These are phyloP conservation scores for Colletotrichum paranaense DNA, from an alignment of 2,329 filamentous ascomycete species.

Conservation along the genomic window DNA sequence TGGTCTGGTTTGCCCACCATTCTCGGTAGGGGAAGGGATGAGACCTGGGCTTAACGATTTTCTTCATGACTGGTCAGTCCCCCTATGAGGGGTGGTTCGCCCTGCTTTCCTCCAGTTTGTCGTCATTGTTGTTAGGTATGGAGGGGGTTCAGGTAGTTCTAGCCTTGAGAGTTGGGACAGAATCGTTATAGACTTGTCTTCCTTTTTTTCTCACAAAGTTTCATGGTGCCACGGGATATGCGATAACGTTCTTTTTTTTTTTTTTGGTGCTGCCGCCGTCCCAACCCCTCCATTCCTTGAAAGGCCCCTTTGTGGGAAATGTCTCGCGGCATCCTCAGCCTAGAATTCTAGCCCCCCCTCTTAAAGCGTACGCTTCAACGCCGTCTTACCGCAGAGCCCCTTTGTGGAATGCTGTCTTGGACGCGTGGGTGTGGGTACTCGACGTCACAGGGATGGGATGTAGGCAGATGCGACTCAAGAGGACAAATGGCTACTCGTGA, in stretches of 20 bases:
- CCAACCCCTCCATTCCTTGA: background rate
- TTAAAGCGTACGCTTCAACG: background rate
- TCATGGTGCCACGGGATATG: background rate
- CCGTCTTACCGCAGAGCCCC: background rate
- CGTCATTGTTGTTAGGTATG: slow-evolving; percentile 27
- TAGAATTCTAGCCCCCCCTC: background rate
- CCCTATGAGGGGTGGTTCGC: slow-evolving; percentile 23
- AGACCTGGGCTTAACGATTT: slow-evolving; percentile 12
- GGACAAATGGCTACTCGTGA: slow-evolving; percentile 18
- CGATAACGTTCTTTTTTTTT: background rate
- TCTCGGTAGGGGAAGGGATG: slow-evolving; percentile 13
- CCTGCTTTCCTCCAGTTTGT: slow-evolving; percentile 11
- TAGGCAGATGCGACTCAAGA: slow-evolving; percentile 6
- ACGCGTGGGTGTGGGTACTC: background rate
- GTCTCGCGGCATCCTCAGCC: background rate
- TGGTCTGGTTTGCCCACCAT: slow-evolving; percentile 10
- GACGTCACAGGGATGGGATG: slow-evolving; percentile 25
- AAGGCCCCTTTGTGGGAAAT: background rate
- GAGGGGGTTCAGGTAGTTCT: slow-evolving; percentile 22
- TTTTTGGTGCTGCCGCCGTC: background rate
- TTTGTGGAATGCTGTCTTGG: background rate
- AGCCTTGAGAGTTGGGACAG: slow-evolving; percentile 26
- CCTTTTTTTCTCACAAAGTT: background rate
- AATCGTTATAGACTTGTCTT: slow-evolving; percentile 33
- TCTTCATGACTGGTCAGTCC: slow-evolving; percentile 21